Conservation (phyloP, 768 basidiomycete genomes). For the Rhizopogon rudus region DNA sequence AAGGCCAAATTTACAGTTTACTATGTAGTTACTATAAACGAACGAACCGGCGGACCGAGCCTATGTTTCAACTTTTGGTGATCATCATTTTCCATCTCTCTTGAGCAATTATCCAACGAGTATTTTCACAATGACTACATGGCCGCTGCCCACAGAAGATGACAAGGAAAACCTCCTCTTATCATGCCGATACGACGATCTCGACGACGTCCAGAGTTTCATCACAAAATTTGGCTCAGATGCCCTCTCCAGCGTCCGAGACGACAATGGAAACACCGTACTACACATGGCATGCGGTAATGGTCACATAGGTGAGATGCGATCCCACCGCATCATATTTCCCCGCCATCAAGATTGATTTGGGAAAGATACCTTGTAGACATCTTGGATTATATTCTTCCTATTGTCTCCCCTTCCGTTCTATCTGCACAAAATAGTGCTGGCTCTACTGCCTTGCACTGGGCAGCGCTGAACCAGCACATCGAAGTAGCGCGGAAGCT, state of each 20-base stretch:
- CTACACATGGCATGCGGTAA: conserved; percentile 89
- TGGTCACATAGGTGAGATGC: conserved; percentile 72
- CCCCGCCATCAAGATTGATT: conserved; percentile 26
- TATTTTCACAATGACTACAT: conserved; percentile 2
- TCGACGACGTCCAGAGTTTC: conserved; percentile 71
- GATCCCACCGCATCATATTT: conserved; percentile 1
- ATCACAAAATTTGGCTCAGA: conserved; percentile 51
- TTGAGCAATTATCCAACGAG: not conserved
- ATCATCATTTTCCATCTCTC: not conserved
- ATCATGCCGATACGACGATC: conserved; percentile 83
- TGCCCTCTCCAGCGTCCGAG: conserved; percentile 46
- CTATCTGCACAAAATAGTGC: conserved; percentile 61
- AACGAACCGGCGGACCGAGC: not conserved
- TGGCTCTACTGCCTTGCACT: conserved; percentile 84
- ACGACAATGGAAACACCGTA: conserved; percentile 74
- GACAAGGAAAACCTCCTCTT: conserved; percentile 74
- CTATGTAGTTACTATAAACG: too few species aligned
- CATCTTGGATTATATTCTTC: conserved; percentile 68
- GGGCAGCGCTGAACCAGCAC: conserved; percentile 86
- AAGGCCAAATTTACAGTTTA: too few species aligned
- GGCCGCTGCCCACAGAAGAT: conserved; percentile 36
- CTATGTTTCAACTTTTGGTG: not conserved
- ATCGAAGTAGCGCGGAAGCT: conserved; percentile 56
- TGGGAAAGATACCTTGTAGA: conserved; percentile 55
- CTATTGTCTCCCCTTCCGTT: conserved; percentile 48